Conservation (phyloP, 2,329 filamentous ascomycete genomes). For the Fusarium lyarnte region DNA sequence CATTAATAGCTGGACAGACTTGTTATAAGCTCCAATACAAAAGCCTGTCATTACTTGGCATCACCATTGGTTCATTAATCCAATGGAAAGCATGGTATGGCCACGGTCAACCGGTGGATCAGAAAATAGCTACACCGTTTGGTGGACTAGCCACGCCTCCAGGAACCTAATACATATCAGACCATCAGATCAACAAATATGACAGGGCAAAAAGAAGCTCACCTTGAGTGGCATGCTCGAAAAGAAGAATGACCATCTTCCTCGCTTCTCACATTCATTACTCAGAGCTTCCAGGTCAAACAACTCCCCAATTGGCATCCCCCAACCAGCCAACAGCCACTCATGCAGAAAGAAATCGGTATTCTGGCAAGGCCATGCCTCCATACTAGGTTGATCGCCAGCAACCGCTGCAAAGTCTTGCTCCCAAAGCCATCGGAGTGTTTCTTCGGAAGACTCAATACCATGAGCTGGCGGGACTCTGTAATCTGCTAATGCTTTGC, state of each 20-base stretch:
- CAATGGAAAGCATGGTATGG: fast-evolving
- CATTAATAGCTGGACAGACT: slow-evolving; percentile 39
- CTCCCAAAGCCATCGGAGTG: slow-evolving; percentile 67
- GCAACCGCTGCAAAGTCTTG: slow-evolving; percentile 64
- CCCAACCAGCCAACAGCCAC: slow-evolving; percentile 60
- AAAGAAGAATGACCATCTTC: slow-evolving; percentile 54
- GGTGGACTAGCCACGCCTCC: slow-evolving; percentile 26
- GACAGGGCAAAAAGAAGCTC: fast-evolving
- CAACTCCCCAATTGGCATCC: slow-evolving; percentile 60
- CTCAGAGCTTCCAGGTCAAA: slow-evolving; percentile 56
- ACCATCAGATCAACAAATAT: fast-evolving
- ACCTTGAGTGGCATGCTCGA: slow-evolving; percentile 32
- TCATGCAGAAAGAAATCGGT: slow-evolving; percentile 52
- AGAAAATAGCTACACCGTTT: slow-evolving; percentile 21
- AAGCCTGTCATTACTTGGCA: too few relatives aligned
- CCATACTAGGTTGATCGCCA: slow-evolving; percentile 63
- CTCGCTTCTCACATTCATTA: slow-evolving; percentile 45
- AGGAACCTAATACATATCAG: neutral
- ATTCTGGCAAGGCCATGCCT: slow-evolving; percentile 56
- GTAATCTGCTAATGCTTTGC: slow-evolving; percentile 47
- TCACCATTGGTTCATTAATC: too few relatives aligned
- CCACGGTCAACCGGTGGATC: fast-evolving
- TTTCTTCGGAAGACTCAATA: slow-evolving; percentile 58
- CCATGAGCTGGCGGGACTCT: slow-evolving; percentile 50
- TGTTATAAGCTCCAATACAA: neutral